Evolutionary conservation across 345 rosid species (phyloP).

Genomic region (Pistacia integerrima): DNA sequence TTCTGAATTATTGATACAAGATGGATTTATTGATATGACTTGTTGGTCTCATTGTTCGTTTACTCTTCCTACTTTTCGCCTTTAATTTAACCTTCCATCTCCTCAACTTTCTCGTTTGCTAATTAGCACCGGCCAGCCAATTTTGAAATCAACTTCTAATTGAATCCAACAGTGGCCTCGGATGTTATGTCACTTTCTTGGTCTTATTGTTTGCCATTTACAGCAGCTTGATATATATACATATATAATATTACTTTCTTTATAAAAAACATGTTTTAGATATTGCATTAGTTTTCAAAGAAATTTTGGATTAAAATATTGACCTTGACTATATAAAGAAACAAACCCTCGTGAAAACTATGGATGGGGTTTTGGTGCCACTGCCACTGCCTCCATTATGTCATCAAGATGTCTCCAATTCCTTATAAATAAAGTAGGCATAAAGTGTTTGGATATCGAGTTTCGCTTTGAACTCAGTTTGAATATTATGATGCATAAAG

Average conservation of each 20-base stretch:
- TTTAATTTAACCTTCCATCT: neutral
- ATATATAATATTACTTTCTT: too few relatives aligned
- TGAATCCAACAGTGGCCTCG: neutral
- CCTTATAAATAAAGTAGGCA: too few relatives aligned
- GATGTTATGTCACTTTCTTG: constrained; percentile 1
- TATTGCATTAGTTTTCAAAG: neutral
- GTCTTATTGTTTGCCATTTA: neutral
- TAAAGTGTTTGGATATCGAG: too few relatives aligned
- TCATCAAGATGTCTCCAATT: too few relatives aligned
- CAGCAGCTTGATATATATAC: too few relatives aligned
- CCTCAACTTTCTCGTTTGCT: neutral
- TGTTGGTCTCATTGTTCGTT: neutral
- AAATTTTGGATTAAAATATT: too few relatives aligned
- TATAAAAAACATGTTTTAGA: too few relatives aligned
- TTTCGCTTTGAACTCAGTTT: too few relatives aligned
- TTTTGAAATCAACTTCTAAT: neutral
- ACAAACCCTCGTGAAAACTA: neutral
- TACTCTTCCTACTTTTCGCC: neutral
- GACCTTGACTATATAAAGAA: too few relatives aligned
- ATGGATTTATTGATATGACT: neutral
- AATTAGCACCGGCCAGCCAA: neutral
- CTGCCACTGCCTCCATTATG: neutral
- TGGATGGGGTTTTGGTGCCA: neutral
- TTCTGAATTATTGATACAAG: neutral
- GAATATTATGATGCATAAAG: too few relatives aligned